Evolutionary conservation across 2,329 filamentous ascomycete species (phyloP).

Genomic region (Salinomyces thailandicus): DNA sequence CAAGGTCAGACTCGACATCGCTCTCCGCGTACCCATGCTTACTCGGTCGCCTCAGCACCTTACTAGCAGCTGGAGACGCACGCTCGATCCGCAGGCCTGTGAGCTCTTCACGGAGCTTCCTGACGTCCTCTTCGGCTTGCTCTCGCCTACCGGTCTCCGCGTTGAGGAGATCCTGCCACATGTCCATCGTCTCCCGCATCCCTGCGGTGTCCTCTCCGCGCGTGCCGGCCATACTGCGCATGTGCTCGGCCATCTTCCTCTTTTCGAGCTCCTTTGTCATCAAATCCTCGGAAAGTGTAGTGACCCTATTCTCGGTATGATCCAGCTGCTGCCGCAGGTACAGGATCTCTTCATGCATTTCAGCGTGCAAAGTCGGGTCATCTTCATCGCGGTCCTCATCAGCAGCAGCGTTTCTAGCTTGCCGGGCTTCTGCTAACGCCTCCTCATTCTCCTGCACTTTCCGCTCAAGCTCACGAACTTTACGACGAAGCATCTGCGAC

Average conservation of each 20-base stretch:
- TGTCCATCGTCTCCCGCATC: constrained; percentile 49
- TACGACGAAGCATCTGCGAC: constrained; percentile 69
- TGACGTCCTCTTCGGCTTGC: constrained; percentile 82
- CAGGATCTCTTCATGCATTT: constrained; percentile 74
- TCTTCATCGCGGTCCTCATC: constrained; percentile 18
- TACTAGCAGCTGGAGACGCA: constrained; percentile 28
- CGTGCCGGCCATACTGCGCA: constrained; percentile 46
- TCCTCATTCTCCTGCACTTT: constrained; percentile 53
- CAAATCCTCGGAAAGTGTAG: constrained; percentile 67
- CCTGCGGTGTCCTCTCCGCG: constrained; percentile 20
- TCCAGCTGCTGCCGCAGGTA: constrained; percentile 80
- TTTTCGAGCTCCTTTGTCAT: constrained; percentile 75
- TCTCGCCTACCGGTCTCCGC: constrained; percentile 83
- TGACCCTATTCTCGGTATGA: constrained; percentile 72
- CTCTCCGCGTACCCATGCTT: constrained; percentile 25
- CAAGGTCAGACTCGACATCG: constrained; percentile 27
- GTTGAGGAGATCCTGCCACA: constrained; percentile 91
- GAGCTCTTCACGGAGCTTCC: constrained; percentile 71
- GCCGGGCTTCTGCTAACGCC: constrained; percentile 37
- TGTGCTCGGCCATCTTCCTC: constrained; percentile 71
- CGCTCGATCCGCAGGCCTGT: constrained; percentile 42
- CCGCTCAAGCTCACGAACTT: constrained; percentile 78
- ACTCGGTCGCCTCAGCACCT: constrained; percentile 18
- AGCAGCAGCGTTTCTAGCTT: constrained; percentile 29
- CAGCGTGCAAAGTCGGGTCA: constrained; percentile 38